phyloP scores from a whole-genome alignment of 305 asterid species.

The Fraxinus dipetala region DNA sequence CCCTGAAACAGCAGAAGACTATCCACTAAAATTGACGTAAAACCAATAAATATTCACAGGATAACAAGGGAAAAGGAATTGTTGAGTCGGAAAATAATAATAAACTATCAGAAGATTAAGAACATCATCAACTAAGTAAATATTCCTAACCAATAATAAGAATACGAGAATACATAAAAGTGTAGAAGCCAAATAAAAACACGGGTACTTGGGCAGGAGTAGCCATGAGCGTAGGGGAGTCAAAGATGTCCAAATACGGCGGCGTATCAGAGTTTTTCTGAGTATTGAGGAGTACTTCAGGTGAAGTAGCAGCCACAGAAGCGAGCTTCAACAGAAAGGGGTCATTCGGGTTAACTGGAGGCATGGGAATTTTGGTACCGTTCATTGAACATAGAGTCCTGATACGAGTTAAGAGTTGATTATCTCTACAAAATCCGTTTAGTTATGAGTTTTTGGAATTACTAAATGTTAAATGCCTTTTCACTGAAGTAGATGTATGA shows the following conservation, averaged over 20 bases:
- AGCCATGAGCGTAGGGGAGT: conserved; percentile 81
- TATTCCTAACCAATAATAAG: background rate
- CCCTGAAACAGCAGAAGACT: background rate
- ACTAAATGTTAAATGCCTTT: background rate
- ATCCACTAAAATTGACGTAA: background rate
- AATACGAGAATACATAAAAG: background rate
- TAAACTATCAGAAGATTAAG: background rate
- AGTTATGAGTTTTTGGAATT: background rate
- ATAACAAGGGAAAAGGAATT: background rate
- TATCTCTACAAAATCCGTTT: background rate
- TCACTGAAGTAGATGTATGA: background rate
- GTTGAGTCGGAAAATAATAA: background rate
- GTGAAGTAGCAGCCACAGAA: conserved; percentile 64
- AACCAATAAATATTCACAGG: background rate
- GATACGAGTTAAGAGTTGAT: background rate
- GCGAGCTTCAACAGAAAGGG: conserved; percentile 71
- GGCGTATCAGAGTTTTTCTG: conserved; percentile 49
- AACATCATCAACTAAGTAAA: background rate
- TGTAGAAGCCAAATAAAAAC: background rate
- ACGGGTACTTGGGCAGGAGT: conserved; percentile 61
- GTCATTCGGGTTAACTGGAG: conserved; percentile 80
- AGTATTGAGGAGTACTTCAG: conserved; percentile 55
- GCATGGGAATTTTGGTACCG: conserved; percentile 55
- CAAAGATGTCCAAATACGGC: conserved; percentile 65
- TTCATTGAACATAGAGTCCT: conserved; percentile 18